Percentiles rank a stretch among this genome's conserved stretches.
phyloP scores from a whole-genome alignment of 2,329 filamentous ascomycete genomes.

The Xenoacremonium recifei region DNA sequence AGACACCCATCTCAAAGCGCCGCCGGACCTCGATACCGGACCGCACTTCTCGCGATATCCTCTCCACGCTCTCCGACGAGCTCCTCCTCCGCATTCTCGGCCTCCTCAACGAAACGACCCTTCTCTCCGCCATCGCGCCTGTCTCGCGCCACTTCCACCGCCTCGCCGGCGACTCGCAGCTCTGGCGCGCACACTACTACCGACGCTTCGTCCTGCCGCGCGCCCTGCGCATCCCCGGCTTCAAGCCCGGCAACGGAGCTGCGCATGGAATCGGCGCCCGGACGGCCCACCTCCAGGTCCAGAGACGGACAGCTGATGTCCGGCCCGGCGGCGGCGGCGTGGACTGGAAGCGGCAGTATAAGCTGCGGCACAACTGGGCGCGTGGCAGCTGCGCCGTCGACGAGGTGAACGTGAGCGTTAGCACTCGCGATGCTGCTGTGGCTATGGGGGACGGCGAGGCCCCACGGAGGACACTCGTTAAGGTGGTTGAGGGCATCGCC shows the following conservation, averaged over 20 bases:
- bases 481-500: constrained; percentile 73
- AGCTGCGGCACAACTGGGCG: constrained; percentile 87
- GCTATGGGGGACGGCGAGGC: no score
- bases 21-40: constrained; percentile 13
- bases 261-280: constrained; percentile 27
- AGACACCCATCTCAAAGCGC: constrained; percentile 22
- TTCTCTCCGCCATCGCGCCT: constrained; percentile 59
- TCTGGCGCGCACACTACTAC: constrained; percentile 92
- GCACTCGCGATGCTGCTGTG: constrained; percentile 29
- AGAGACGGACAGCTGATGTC: constrained; percentile 43
- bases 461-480: constrained; percentile 67
- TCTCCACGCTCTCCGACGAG: constrained; percentile 82
- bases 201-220: constrained; percentile 81
- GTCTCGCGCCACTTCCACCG: constrained; percentile 74
- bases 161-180: constrained; percentile 75
- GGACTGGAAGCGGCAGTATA: constrained; percentile 89
- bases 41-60: constrained; percentile 46
- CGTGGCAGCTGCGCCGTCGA: constrained; percentile 77
- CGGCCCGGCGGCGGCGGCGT: constrained; percentile 45
- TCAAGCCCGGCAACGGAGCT: constrained; percentile 38
- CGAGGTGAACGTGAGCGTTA: constrained; percentile 62
- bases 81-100: constrained; percentile 81
- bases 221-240: constrained; percentile 71
- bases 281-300: constrained; percentile 46
- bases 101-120: constrained; percentile 66